Evolutionary conservation across 768 basidiomycete species (phyloP), one percentile per base, ranked within the genome.

Genomic region (Pilatotrama ljubarskyi): DNA sequence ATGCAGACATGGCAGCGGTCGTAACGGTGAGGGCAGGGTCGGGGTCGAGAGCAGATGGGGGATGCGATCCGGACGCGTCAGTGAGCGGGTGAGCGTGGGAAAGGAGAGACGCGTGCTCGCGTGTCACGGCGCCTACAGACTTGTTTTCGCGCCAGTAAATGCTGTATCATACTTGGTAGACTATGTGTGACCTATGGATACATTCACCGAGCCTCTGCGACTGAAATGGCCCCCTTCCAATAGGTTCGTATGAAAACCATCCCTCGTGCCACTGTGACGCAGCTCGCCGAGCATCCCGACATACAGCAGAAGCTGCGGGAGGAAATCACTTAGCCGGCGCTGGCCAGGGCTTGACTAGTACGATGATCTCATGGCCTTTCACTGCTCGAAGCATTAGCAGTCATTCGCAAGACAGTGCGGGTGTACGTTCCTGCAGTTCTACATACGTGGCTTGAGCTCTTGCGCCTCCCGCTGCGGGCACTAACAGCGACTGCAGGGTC

Each of bases 401-500:
- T 63, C 2, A 51, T 46, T 22, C 51, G 58, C 2, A 57, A 63
- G 44, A 63, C 57, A 3, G 32, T 62, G 2, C 47, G 61, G 20
- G 2, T 62, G 61, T 62, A 14, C 22, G 57, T 46, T n/a, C n/a
- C n/a, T n/a, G n/a, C n/a, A n/a, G n/a, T n/a, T n/a, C n/a, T n/a
- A n/a, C n/a, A n/a, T 70, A 54, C 44, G 72, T 60, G 37, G 18
- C 51, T 15, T 29, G 9, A 9, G 9, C 22, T 14, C n/a, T n/a
- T n/a, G n/a, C n/a, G n/a, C n/a, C n/a, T n/a, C n/a, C n/a, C n/a
- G n/a, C n/a, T n/a, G n/a, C n/a, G n/a, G n/a, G n/a, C n/a, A n/a
- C n/a, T n/a, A n/a, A n/a, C n/a, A n/a, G n/a, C n/a, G n/a, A n/a
- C 6, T 20, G 18, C 54, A 81, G 80, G 5, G 61, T 74, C 17